Base-by-base conservation (phyloP, 1,139 yeast species). In the Yamadazyma membranifaciens region DNA sequence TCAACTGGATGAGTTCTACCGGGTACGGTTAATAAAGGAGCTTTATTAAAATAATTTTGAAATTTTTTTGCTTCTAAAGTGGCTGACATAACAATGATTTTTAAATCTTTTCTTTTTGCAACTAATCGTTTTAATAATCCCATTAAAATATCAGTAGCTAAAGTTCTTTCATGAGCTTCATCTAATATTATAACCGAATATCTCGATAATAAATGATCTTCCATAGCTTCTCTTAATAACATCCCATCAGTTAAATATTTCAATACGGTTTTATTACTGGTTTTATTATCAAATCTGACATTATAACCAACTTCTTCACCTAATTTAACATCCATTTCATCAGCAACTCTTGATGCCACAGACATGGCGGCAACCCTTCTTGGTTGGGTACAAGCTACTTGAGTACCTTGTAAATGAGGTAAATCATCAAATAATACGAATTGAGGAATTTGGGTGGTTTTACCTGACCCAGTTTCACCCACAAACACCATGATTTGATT, bases 241-340 rank as follows among this genome's bases (percentile, higher is more conserved):
- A 92, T 91, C 81, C 98, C 98, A 69, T 92, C 98, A 11, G 98
- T 92, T 98, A 92, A 88, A 68, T 92, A 92, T 65, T 91, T 91
- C 56, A 92, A 73, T 37, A 89, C 76, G 2, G 98, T 92, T 51
- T 80, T 83, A 41, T 78, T 75, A 33, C 85, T 74, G 3, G 96
- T 87, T 54, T 81, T 87, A 63, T 92, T 92, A 54, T 92, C 98
- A 60, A 92, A 92, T 70, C 98, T 83, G 51, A 92, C 87, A 45
- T 83, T 78, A 63, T 91, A 91, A 59, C 98, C 98, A 40, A 91
- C 98, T 63, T 91, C 95, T 47, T 84, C 86, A 26, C 98, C 98
- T 34, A 91, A 69, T 45, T 76, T 73, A 20, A 91, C 96, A 57
- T 91, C 98, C 88, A 91, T 82, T 66, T 91, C 98, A 55, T 88